phyloP scores from a whole-genome alignment of 768 basidiomycete species.

The Suillus subluteus region DNA sequence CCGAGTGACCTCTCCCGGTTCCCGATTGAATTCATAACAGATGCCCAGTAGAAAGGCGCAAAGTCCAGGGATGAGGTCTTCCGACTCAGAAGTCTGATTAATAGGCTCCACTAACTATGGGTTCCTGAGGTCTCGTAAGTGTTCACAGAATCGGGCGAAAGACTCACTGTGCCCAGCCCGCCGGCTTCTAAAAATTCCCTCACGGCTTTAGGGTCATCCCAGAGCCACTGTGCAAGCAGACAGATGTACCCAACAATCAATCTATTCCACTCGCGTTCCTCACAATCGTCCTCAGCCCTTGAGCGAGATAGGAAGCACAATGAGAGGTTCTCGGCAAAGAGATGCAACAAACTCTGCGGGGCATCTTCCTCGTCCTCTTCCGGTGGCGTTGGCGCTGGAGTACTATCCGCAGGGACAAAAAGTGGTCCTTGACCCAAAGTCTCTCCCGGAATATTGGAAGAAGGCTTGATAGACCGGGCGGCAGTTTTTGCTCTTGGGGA shows the following conservation, averaged over 20 bases:
- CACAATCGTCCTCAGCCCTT: slow-evolving; percentile 55
- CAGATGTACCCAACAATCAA: slow-evolving; percentile 85
- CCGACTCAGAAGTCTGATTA: slow-evolving; percentile 85
- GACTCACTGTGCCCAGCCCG: slow-evolving; percentile 85
- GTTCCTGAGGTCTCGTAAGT: background rate
- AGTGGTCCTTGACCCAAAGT: slow-evolving; percentile 46
- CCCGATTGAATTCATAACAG: slow-evolving; percentile 95
- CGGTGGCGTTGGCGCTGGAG: slow-evolving; percentile 36
- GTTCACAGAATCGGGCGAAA: background rate
- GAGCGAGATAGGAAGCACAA: slow-evolving; percentile 80
- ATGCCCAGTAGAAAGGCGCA: slow-evolving; percentile 91
- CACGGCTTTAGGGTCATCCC: slow-evolving; percentile 92
- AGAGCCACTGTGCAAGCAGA: slow-evolving; percentile 89
- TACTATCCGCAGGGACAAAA: slow-evolving; percentile 79
- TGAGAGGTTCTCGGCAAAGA: slow-evolving; percentile 90
- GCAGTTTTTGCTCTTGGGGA: slow-evolving; percentile 65
- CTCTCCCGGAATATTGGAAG: slow-evolving; percentile 35
- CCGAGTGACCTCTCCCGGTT: slow-evolving; percentile 96
- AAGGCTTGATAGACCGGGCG: slow-evolving; percentile 67
- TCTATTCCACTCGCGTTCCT: slow-evolving; percentile 88
- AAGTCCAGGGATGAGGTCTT: slow-evolving; percentile 85
- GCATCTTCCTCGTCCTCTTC: slow-evolving; percentile 60
- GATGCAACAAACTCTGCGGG: slow-evolving; percentile 76
- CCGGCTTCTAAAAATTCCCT: slow-evolving; percentile 90
- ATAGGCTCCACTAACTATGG: slow-evolving; percentile 90